Evolutionary conservation across 2,329 filamentous ascomycete species (phyloP).

Genomic region (Daldinia sp.): DNA sequence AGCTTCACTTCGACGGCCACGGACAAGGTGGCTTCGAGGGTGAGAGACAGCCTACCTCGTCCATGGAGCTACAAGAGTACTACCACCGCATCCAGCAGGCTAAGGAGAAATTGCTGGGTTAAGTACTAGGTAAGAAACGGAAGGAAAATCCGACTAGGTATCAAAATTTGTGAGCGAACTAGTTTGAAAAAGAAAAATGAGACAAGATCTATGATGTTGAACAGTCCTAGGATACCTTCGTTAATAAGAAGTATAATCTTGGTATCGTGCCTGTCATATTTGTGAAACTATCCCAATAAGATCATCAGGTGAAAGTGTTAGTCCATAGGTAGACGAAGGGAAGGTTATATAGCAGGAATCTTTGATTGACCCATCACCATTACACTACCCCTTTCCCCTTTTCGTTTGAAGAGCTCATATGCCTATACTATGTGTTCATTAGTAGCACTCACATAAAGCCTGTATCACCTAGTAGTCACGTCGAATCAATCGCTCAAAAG

Average conservation of each 20-base stretch:
- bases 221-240: not conserved
- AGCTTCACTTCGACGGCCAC: constrained; percentile 52
- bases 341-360: too few species aligned
- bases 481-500: not conserved
- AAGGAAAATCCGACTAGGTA: not conserved
- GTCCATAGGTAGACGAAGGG: too few species aligned
- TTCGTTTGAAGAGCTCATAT: too few species aligned
- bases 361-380: too few species aligned
- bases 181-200: not conserved
- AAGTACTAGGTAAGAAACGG: not conserved
- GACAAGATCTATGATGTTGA: not conserved
- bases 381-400: too few species aligned
- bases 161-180: not conserved
- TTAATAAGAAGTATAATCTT: too few species aligned
- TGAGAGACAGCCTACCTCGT: constrained; percentile 38
- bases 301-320: too few species aligned
- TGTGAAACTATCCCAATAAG: too few species aligned
- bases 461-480: not conserved
- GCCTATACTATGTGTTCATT: too few species aligned
- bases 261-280: too few species aligned
- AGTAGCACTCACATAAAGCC: not conserved
- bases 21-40: constrained; percentile 48
- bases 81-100: constrained; percentile 48
- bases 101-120: constrained; percentile 42
- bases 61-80: constrained; percentile 45